Percentiles rank a stretch among this genome's conserved stretches.
These are phyloP conservation scores for Cucurbita ficifolia DNA, from an alignment of 306 rosid genomes.

Conservation along the genomic window DNA sequence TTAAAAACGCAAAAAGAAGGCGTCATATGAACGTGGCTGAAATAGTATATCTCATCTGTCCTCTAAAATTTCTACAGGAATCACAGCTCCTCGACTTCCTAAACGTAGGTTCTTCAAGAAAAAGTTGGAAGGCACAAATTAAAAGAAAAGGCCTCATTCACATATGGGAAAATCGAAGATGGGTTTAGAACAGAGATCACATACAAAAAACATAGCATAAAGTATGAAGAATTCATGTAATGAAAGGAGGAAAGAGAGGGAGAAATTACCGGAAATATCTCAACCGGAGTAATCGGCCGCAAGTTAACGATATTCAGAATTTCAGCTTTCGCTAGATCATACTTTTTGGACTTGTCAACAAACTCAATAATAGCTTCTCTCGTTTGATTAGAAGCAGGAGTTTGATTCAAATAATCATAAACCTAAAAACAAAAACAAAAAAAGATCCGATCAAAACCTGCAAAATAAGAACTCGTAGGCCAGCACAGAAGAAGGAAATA, in stretches of 20 bases:
- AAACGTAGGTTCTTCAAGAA: neutral
- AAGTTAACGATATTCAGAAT: conserved; percentile 53
- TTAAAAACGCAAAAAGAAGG: neutral
- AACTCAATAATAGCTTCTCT: conserved; percentile 38
- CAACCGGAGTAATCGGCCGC: conserved; percentile 39
- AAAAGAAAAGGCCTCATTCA: neutral
- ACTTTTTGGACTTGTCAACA: conserved; percentile 24
- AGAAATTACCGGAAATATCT: conserved; percentile 26
- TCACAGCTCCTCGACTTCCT: neutral
- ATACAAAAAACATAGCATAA: neutral
- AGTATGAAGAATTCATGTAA: neutral
- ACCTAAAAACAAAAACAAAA: conserved; percentile 18
- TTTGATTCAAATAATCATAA: conserved; percentile 51
- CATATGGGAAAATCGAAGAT: neutral
- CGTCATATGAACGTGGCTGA: neutral
- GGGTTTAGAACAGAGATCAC: neutral
- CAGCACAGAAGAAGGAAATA: neutral
- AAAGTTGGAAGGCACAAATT: neutral
- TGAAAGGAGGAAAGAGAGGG: neutral
- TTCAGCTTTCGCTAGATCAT: conserved; percentile 59
- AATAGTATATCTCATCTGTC: neutral
- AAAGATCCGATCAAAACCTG: neutral
- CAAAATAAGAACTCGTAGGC: neutral
- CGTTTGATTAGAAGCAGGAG: conserved; percentile 40
- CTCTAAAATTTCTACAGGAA: neutral